These are phyloP conservation scores for Drechslera avenae DNA, from an alignment of 2,329 filamentous ascomycete genomes.

Conservation along the genomic window DNA sequence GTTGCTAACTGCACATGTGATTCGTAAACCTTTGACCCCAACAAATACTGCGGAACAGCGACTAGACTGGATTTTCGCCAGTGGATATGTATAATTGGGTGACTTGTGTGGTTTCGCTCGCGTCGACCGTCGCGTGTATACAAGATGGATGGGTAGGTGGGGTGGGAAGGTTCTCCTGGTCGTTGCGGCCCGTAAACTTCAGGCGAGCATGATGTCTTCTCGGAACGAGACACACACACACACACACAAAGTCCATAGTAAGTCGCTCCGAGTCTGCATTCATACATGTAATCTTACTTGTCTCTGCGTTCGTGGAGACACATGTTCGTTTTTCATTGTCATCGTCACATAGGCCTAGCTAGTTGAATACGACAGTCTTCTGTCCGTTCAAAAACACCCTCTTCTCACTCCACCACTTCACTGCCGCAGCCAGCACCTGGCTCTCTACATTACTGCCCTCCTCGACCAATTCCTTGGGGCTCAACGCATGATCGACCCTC, in stretches of 20 bases:
- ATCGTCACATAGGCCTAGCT: neutral
- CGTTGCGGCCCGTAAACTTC: too few relatives aligned
- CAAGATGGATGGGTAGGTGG: too few relatives aligned
- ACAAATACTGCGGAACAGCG: neutral
- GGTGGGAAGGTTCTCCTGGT: too few relatives aligned
- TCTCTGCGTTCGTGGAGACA: neutral
- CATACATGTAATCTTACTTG: too few relatives aligned
- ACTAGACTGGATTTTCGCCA: too few relatives aligned
- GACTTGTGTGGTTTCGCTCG: too few relatives aligned
- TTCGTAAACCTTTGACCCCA: constrained; percentile 13
- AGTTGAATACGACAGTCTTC: constrained; percentile 80
- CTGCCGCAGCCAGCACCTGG: constrained; percentile 78
- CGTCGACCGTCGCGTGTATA: too few relatives aligned
- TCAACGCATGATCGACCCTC: constrained; percentile 77
- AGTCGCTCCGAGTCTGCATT: too few relatives aligned
- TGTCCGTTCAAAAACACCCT: constrained; percentile 77
- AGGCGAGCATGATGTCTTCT: too few relatives aligned
- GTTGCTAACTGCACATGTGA: constrained; percentile 12
- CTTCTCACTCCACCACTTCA: constrained; percentile 82
- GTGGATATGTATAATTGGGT: too few relatives aligned
- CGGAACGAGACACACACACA: neutral
- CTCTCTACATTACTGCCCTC: constrained; percentile 85
- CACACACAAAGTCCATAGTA: too few relatives aligned
- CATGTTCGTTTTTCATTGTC: neutral
- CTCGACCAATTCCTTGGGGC: constrained; percentile 74